Base-by-base conservation (phyloP, 2,329 filamentous ascomycete genomes). In the Aspergillus thermomutatus region DNA sequence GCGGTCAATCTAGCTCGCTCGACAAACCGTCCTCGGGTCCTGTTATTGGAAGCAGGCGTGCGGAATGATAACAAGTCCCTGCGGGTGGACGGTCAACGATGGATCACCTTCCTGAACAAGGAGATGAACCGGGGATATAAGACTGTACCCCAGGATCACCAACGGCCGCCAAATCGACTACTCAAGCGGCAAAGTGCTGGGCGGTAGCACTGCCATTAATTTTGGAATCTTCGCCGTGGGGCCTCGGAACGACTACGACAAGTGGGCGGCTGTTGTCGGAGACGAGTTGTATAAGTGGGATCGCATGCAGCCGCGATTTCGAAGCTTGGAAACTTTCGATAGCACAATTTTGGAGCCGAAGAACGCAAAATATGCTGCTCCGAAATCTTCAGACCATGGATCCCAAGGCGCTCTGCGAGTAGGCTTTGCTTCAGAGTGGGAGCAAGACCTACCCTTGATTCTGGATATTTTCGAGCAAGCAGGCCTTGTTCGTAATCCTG, bases 41-140 rank as follows among this genome's bases (percentile, higher is more conserved):
- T 88, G 1, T 76, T 89, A 1, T 70, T 88, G 2, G 86, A 88
- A 69, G 85, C 85, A 1, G 86, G 86, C 10, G 72, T 75, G 1
- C 62, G 65, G 7, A 82, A 85, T 49, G 75, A 79, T 1, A 78
- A 82, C 56, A 72, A 68, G 4, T 68, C 74, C 8, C 72, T 81
- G 8, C 79, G 80, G 2, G 76, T 82, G 11, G 77, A 80, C 49
- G 82, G 78, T n/a, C 78, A 87, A 62, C 79, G 85, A 49, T 88
- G 80, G 62, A 52, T 75, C 1, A 82, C 82, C 0, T 80, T 82
- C 43, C 70, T 74, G 59, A 78, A 82, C 40, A 72, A 73, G 5
- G 73, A 78, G 8, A 71, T 85, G 59, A 84, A 83, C 62, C 84
- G 78, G 74, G 77, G 77, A 2, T 84, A 82, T 50, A 79, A 80